These are phyloP conservation scores for Ananas comosus DNA, from an alignment of 176 grass and related monocot species.

Conservation along the genomic window DNA sequence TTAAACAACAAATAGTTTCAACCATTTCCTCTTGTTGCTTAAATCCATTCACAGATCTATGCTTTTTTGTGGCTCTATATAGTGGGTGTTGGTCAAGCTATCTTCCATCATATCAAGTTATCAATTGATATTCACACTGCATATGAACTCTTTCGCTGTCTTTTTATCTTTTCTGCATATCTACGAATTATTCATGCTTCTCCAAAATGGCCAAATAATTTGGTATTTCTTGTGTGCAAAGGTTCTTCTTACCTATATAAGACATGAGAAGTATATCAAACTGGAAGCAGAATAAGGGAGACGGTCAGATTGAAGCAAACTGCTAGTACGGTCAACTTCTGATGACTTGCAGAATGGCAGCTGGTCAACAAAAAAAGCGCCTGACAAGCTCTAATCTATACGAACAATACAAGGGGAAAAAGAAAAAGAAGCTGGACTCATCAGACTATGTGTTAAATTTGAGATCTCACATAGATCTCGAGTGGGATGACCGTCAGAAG, in stretches of 20 bases:
- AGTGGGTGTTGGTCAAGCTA: no score
- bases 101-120: no score
- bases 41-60: no score
- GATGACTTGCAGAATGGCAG: slow-evolving; percentile 82
- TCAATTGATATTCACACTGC: no score
- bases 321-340: slow-evolving; percentile 20
- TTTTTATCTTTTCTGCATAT: background rate
- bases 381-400: slow-evolving; percentile 41
- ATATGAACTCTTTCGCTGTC: no score
- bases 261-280: slow-evolving; percentile 19
- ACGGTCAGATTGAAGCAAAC: background rate
- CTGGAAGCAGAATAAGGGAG: slow-evolving; percentile 2
- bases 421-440: slow-evolving; percentile 49
- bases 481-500: slow-evolving; percentile 50
- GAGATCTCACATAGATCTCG: slow-evolving; percentile 53
- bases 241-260: background rate
- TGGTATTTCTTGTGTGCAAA: background rate
- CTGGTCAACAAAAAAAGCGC: slow-evolving; percentile 73
- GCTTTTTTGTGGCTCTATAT: no score
- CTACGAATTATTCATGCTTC: background rate
- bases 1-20: no score
- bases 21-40: no score
- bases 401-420: slow-evolving; percentile 50
- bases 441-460: slow-evolving; percentile 52
- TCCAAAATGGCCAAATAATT: background rate